Evolutionary conservation across 768 basidiomycete genomes (phyloP).

Genomic region (Mycena maculata): DNA sequence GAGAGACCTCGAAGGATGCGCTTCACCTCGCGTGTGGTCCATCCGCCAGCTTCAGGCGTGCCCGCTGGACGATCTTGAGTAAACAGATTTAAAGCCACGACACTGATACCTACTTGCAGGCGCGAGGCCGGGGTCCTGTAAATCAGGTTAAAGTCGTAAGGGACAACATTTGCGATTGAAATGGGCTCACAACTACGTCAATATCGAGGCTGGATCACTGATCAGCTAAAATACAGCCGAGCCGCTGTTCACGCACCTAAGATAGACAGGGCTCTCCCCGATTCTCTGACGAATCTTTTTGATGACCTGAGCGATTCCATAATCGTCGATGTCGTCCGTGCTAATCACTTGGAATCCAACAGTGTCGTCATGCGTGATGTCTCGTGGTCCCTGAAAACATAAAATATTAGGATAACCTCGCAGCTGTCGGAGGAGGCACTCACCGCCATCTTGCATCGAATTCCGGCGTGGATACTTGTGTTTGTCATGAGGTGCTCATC

Average conservation of each 20-base stretch:
- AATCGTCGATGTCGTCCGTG: slow-evolving; percentile 81
- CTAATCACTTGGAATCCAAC: slow-evolving; percentile 14
- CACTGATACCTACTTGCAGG: slow-evolving; percentile 71
- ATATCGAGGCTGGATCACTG: slow-evolving; percentile 68
- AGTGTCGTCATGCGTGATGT: slow-evolving; percentile 12
- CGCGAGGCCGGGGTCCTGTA: slow-evolving; percentile 77
- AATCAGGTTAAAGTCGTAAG: neutral
- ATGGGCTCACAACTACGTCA: slow-evolving; percentile 73
- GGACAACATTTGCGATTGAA: neutral
- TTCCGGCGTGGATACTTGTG: slow-evolving; percentile 76
- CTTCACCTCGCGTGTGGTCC: slow-evolving; percentile 87
- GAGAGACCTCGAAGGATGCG: slow-evolving; percentile 81
- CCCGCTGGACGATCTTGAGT: slow-evolving; percentile 61
- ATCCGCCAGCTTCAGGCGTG: slow-evolving; percentile 86
- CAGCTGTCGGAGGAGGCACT: neutral
- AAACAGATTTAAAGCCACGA: neutral
- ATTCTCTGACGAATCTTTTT: slow-evolving; percentile 76
- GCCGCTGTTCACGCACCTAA: slow-evolving; percentile 61
- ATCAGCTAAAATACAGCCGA: neutral
- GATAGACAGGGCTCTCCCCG: slow-evolving; percentile 79
- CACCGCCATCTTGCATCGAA: slow-evolving; percentile 50
- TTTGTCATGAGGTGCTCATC: slow-evolving; percentile 71
- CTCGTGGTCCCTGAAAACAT: slow-evolving; percentile 2
- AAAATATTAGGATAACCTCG: neutral
- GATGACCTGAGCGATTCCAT: slow-evolving; percentile 77